Conservation (phyloP, 2,329 filamentous ascomycete species). For the Rutstroemia sp. region DNA sequence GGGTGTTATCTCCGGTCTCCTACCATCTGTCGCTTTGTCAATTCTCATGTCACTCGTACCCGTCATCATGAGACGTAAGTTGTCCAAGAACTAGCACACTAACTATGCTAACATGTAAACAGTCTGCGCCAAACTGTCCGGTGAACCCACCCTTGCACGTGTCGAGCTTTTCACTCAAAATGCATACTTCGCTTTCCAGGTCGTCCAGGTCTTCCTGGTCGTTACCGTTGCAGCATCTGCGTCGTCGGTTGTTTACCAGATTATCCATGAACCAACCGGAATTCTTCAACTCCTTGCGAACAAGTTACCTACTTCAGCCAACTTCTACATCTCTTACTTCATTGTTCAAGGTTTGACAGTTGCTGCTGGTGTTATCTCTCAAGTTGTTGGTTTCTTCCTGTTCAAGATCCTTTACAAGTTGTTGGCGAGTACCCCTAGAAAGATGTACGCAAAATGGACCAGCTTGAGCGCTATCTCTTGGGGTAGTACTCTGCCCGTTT, state of each 20-base stretch:
- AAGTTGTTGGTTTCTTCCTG: slow-evolving; percentile 65
- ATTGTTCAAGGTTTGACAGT: slow-evolving; percentile 83
- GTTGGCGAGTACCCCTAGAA: slow-evolving; percentile 69
- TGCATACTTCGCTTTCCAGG: slow-evolving; percentile 83
- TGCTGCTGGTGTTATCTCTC: slow-evolving; percentile 66
- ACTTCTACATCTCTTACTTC: slow-evolving; percentile 95
- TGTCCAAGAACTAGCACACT: background rate
- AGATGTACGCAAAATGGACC: slow-evolving; percentile 73
- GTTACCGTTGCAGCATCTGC: slow-evolving; percentile 78
- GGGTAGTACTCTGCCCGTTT: slow-evolving; percentile 76
- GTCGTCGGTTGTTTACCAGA: slow-evolving; percentile 55
- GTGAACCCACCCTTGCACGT: slow-evolving; percentile 69
- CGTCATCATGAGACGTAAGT: slow-evolving; percentile 67
- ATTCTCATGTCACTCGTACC: slow-evolving; percentile 83
- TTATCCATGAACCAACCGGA: slow-evolving; percentile 53
- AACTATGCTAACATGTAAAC: slow-evolving; percentile 12
- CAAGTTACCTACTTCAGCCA: slow-evolving; percentile 76
- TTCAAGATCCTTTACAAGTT: slow-evolving; percentile 68
- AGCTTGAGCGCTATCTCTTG: slow-evolving; percentile 67
- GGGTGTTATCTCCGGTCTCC: slow-evolving; percentile 75
- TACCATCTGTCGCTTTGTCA: slow-evolving; percentile 72
- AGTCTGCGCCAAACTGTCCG: slow-evolving; percentile 72
- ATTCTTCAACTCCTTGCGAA: slow-evolving; percentile 60
- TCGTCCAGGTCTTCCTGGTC: slow-evolving; percentile 87
- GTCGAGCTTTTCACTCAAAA: slow-evolving; percentile 88